Percentiles rank a stretch among this genome's conserved stretches.
Conservation (phyloP, 257 asterid species). For the Ballota nigra region DNA sequence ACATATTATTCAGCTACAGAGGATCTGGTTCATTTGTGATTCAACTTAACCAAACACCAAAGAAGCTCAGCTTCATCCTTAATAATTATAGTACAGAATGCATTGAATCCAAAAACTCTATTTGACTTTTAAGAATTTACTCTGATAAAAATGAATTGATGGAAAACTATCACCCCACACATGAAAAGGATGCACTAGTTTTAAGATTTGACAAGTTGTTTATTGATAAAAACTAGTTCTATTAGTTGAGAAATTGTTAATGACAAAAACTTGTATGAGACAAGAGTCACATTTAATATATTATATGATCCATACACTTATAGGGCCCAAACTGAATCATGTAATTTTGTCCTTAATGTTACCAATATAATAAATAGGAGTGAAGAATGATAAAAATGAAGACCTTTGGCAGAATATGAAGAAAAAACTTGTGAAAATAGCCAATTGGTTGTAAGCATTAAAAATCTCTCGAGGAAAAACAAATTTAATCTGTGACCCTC, state of each 20-base stretch:
- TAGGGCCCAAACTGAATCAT: neutral
- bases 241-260: neutral
- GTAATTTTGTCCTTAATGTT: neutral
- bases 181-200: neutral
- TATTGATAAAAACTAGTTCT: neutral
- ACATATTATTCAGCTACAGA: neutral
- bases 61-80: neutral
- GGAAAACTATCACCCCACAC: neutral
- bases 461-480: neutral
- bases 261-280: neutral
- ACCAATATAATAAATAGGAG: neutral
- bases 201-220: neutral
- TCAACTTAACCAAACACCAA: neutral
- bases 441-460: neutral
- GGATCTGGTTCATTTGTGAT: conserved; percentile 4
- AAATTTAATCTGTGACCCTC: neutral
- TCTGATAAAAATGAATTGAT: neutral
- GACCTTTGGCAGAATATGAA: conserved; percentile 1
- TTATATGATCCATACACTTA: neutral
- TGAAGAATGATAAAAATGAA: neutral
- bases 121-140: neutral
- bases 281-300: neutral
- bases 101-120: neutral
- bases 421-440: neutral
- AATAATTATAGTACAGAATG: neutral